Conservation (phyloP, 75 land plant genomes). For the Sequoiadendron giganteum region DNA sequence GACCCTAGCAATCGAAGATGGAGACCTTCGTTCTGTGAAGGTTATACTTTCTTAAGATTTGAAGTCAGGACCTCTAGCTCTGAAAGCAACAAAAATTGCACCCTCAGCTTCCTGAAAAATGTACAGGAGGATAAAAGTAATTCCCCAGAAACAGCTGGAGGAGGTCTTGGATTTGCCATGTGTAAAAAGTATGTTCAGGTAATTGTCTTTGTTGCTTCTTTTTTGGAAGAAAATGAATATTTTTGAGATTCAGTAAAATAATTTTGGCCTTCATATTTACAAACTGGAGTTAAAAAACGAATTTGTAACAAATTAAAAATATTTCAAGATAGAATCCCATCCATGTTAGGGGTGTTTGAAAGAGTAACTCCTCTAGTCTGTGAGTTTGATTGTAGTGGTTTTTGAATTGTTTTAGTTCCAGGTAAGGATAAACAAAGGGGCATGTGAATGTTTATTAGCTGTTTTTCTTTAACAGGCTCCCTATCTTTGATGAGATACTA, state of each 20-base stretch:
- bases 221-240: not conserved
- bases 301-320: not conserved
- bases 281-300: not conserved
- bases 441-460: not conserved
- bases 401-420: too few species aligned
- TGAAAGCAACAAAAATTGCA: not conserved
- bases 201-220: not conserved
- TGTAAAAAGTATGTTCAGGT: slow-evolving; percentile 56
- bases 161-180: slow-evolving; percentile 36
- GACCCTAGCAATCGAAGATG: slow-evolving; percentile 33
- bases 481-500: not conserved
- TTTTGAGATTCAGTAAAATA: not conserved
- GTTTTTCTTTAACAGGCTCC: not conserved
- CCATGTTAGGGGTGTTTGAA: too few species aligned
- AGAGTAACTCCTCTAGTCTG: too few species aligned
- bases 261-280: not conserved
- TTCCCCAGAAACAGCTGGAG: not conserved
- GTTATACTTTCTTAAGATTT: slow-evolving; percentile 31
- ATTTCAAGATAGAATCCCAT: too few species aligned
- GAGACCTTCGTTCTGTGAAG: slow-evolving; percentile 32
- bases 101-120: not conserved
- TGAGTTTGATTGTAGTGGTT: too few species aligned
- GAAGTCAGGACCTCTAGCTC: slow-evolving; percentile 27
- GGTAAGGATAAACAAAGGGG: too few species aligned
- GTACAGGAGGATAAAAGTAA: not conserved